Base-by-base conservation (phyloP, 768 basidiomycete species). In the Tulasnella calospora region DNA sequence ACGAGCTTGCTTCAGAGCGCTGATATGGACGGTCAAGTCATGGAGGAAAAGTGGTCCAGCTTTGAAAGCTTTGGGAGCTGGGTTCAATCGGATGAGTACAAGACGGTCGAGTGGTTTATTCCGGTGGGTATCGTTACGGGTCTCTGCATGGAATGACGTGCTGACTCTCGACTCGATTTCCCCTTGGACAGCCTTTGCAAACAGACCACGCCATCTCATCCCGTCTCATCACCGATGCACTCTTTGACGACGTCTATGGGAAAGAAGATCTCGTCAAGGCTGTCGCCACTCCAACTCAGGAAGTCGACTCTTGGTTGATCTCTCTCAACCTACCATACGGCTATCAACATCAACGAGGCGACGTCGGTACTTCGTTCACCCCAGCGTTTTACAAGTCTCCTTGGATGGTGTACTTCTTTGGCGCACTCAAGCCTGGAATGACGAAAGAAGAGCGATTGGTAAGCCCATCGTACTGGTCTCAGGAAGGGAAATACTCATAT, bases 201-300 rank as follows among this genome's bases (percentile, higher is more conserved):
- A 40, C 75, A 3, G 55, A 69, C 30, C 57, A 76, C 27, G 70
- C 77, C 19, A 35, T 78, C 23, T 78, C 71, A 30, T 78, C 77
- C 5, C 41, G 77, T 8, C 77, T 78, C 44, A 71, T 78, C 13
- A 44, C 61, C 3, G 69, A 73, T 13, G 0, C 77, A 9, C 38
- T 78, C 40, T 47, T 78, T 21, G 21, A 71, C 13, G 44, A 70
- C 47, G 30, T 21, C 27, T 44, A 71, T 33, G 77, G 77, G 12
- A 44, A 57, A 40, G 36, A 78, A 33, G 77, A 78, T 46, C 69
- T 78, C n/a, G 69, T 73, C 38, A 78, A 78, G 69, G 77, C 77
- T 46, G 71, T 78, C 38, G 27, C 23, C 13, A 73, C 71, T 44
- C 67, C 70, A 30, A 33, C 40, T 2, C 41, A 38, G 17, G 27